Evolutionary conservation across 495 filamentous ascomycete genomes (phyloP).

Genomic region (Chaetomium fimeti): DNA sequence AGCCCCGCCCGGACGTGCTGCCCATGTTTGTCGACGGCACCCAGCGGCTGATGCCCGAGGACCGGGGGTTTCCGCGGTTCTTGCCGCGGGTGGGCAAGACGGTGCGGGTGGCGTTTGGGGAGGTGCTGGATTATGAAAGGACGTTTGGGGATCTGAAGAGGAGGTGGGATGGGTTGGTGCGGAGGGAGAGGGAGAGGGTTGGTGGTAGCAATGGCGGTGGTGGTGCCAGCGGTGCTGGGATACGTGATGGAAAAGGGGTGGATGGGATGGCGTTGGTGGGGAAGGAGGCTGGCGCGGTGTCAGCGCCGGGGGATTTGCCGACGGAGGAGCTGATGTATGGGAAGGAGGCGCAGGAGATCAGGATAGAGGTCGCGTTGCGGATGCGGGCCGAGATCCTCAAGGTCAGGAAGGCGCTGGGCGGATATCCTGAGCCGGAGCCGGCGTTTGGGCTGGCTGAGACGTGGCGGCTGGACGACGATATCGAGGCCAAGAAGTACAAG

Average conservation of each 20-base stretch:
- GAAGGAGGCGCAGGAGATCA: slow-evolving; percentile 69
- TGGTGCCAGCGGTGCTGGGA: neutral
- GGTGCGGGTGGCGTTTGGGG: slow-evolving; percentile 73
- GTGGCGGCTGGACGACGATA: slow-evolving; percentile 40
- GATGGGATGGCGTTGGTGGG: slow-evolving; percentile 18
- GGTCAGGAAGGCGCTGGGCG: slow-evolving; percentile 61
- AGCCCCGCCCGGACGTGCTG: slow-evolving; percentile 78
- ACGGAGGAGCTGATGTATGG: slow-evolving; percentile 57
- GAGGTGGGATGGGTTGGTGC: slow-evolving; percentile 65
- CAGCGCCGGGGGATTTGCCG: slow-evolving; percentile 55
- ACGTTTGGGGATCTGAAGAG: slow-evolving; percentile 66
- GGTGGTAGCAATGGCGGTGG: neutral
- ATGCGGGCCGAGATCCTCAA: slow-evolving; percentile 77
- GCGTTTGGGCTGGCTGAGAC: slow-evolving; percentile 49
- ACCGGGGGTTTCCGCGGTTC: slow-evolving; percentile 73
- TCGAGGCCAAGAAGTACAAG: slow-evolving; percentile 43
- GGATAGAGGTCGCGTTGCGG: slow-evolving; percentile 76
- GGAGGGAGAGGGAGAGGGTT: slow-evolving; percentile 16
- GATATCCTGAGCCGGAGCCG: slow-evolving; percentile 73
- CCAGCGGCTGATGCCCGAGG: slow-evolving; percentile 80
- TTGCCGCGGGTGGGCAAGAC: slow-evolving; percentile 70
- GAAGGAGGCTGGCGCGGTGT: slow-evolving; percentile 49
- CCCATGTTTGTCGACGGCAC: slow-evolving; percentile 92
- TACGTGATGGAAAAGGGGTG: slow-evolving; percentile 3
- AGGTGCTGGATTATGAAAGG: slow-evolving; percentile 57